Conservation (phyloP, 805 yeast species). For the Wickerhamomyces chaumierensis region DNA sequence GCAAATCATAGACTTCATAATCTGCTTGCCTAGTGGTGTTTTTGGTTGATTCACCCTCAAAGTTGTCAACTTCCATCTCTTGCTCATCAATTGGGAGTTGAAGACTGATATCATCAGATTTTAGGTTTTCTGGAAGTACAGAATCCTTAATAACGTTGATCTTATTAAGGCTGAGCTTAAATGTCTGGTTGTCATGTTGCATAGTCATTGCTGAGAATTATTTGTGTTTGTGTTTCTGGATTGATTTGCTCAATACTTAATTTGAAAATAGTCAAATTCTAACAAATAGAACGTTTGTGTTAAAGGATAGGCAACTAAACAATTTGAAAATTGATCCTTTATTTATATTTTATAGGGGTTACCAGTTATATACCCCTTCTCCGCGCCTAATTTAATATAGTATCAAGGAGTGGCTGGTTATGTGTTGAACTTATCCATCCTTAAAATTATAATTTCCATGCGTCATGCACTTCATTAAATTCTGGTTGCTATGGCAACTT, state of each 20-base stretch:
- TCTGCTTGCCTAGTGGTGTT: not conserved
- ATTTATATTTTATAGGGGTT: no score
- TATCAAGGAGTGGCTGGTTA: no score
- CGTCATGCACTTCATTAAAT: no score
- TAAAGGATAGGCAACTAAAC: not conserved
- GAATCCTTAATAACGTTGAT: not conserved
- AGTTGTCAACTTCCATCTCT: not conserved
- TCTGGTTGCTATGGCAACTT: no score
- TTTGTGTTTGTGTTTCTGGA: not conserved
- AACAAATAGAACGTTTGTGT: not conserved
- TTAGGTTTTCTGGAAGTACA: not conserved
- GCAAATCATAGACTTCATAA: not conserved
- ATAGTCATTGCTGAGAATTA: not conserved
- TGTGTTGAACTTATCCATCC: no score
- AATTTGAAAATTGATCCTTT: not conserved
- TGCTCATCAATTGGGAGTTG: not conserved
- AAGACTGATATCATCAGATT: not conserved
- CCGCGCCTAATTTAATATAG: not conserved
- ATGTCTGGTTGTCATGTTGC: not conserved
- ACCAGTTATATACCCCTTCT: no score
- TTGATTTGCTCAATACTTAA: no score
- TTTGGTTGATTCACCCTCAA: no score
- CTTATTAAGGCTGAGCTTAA: not conserved
- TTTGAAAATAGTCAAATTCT: no score
- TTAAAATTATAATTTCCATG: no score